Evolutionary conservation across 2,329 filamentous ascomycete species (phyloP).

Genomic region (Aspergillus tubingensis): DNA sequence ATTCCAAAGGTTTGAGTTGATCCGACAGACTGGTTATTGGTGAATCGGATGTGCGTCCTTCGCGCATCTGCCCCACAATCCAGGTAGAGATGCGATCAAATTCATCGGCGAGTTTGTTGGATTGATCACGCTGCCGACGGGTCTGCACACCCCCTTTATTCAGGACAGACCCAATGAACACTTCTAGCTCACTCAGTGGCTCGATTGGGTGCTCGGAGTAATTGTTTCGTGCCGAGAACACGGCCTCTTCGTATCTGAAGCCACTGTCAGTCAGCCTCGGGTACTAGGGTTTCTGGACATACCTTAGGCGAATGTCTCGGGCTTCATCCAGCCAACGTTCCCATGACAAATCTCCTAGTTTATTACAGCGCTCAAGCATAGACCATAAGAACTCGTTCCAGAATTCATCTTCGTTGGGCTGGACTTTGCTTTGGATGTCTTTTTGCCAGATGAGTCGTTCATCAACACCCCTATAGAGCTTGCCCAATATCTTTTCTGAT

Average conservation of each 20-base stretch:
- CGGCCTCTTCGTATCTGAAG: slow-evolving; percentile 55
- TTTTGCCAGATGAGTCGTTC: slow-evolving; percentile 60
- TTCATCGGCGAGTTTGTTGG: slow-evolving; percentile 46
- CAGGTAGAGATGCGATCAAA: slow-evolving; percentile 34
- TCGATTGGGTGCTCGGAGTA: slow-evolving; percentile 45
- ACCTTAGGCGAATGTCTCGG: slow-evolving; percentile 10
- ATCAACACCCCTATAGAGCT: slow-evolving; percentile 71
- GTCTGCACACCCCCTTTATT: slow-evolving; percentile 49
- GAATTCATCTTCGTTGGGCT: slow-evolving; percentile 11
- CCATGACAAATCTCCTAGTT: slow-evolving; percentile 12
- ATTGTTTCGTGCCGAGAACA: slow-evolving; percentile 51
- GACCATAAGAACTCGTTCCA: slow-evolving; percentile 18
- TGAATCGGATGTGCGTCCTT: not conserved
- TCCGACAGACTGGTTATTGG: slow-evolving; percentile 7
- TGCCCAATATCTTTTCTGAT: slow-evolving; percentile 68
- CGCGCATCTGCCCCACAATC: slow-evolving; percentile 18
- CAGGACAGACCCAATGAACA: slow-evolving; percentile 60
- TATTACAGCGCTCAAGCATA: slow-evolving; percentile 9
- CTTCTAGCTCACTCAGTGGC: slow-evolving; percentile 54
- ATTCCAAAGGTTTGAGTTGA: slow-evolving; percentile 14
- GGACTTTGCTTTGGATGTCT: slow-evolving; percentile 14
- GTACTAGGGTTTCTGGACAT: not conserved
- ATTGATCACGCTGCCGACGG: slow-evolving; percentile 44
- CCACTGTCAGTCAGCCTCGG: not conserved
- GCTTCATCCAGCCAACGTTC: slow-evolving; percentile 20